Evolutionary conservation across 1,139 yeast species (phyloP).

Genomic region (Komagataea norvegica): DNA sequence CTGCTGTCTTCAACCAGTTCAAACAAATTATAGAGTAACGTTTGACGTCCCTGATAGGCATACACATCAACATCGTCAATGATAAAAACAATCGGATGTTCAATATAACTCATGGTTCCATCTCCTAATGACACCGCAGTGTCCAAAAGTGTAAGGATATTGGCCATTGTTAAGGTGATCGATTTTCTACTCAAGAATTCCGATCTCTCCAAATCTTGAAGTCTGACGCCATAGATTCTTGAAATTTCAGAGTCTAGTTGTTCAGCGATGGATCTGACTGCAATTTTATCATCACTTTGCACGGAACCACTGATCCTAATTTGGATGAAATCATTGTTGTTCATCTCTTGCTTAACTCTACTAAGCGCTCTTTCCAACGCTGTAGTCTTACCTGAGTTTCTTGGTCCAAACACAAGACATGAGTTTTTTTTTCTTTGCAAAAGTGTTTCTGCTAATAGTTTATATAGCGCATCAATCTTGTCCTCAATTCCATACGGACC

Average conservation of each 20-base stretch:
- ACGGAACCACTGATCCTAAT: constrained; percentile 66
- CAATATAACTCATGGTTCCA: constrained; percentile 21
- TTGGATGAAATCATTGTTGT: constrained; percentile 45
- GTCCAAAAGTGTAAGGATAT: constrained; percentile 43
- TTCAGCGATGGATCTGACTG: constrained; percentile 79
- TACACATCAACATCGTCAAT: constrained; percentile 85
- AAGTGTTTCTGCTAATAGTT: constrained; percentile 61
- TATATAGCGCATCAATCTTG: constrained; percentile 46
- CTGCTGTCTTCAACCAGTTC: constrained; percentile 74
- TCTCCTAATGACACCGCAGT: constrained; percentile 21
- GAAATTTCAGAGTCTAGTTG: constrained; percentile 46
- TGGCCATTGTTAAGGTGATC: constrained; percentile 49
- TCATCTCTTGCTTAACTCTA: constrained; percentile 37
- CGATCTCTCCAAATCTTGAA: constrained; percentile 19
- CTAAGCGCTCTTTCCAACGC: constrained; percentile 55
- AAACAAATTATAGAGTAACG: constrained; percentile 78
- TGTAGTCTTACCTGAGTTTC: constrained; percentile 71
- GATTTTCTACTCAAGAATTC: constrained; percentile 41
- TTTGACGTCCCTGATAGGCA: constrained; percentile 69
- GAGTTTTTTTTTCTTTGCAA: constrained; percentile 76
- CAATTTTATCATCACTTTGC: constrained; percentile 72
- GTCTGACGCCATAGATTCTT: constrained; percentile 19
- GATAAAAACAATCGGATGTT: constrained; percentile 64
- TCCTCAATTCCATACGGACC: constrained; percentile 30
- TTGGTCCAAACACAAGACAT: constrained; percentile 72